A percentile compares a stretch with the other conserved stretches of the same genome.
Evolutionary conservation across 176 grass and related monocot genomes (phyloP).

Genomic region (Oryza rufipogon): DNA sequence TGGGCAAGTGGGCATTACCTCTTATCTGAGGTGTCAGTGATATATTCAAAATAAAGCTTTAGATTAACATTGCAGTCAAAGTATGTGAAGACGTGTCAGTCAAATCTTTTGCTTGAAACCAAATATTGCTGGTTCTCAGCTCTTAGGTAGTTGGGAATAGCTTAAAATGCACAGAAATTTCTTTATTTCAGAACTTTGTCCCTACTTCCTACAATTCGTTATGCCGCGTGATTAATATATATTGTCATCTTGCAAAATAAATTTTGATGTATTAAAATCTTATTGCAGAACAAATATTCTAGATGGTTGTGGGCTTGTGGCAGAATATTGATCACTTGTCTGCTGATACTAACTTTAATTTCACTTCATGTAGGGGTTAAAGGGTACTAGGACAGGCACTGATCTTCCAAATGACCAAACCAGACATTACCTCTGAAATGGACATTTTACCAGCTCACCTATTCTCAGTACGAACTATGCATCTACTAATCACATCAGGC

Average conservation of each 20-base stretch:
- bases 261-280: constrained; percentile 25
- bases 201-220: constrained; percentile 31
- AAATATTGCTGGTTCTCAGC: constrained; percentile 42
- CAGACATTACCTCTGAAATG: constrained; percentile 47
- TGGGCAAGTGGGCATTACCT: neutral
- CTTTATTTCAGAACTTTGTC: constrained; percentile 28
- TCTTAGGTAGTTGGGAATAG: constrained; percentile 39
- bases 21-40: neutral
- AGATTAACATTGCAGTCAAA: constrained; percentile 20
- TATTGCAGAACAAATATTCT: constrained; percentile 6
- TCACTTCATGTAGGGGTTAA: constrained; percentile 64
- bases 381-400: constrained; percentile 44
- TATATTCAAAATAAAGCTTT: constrained; percentile 4
- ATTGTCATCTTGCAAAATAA: constrained; percentile 30
- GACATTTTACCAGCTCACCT: constrained; percentile 64
- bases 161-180: constrained; percentile 32
- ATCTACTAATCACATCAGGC: constrained; percentile 39
- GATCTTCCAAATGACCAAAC: constrained; percentile 63
- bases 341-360: constrained; percentile 49
- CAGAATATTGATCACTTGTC: constrained; percentile 51
- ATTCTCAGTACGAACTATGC: constrained; percentile 38
- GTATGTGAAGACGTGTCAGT: constrained; percentile 6
- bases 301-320: constrained; percentile 35
- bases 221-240: constrained; percentile 4
- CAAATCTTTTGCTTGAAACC: constrained; percentile 53